Percentiles rank a stretch among this genome's conserved stretches.
These are phyloP conservation scores for Nyctanthes arbortristis DNA, from an alignment of 257 asterid species.

Conservation along the genomic window DNA sequence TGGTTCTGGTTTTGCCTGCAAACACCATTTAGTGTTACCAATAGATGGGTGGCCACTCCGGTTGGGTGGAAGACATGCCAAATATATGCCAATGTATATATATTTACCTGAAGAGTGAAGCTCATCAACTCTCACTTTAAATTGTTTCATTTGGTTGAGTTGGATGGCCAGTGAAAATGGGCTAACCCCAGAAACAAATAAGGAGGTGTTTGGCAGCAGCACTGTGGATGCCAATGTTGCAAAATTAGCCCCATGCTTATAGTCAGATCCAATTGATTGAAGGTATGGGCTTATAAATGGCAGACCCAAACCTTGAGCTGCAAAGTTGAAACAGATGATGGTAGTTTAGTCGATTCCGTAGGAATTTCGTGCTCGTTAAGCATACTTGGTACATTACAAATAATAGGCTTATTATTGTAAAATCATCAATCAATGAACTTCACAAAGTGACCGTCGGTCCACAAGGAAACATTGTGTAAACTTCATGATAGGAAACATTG, in stretches of 20 bases:
- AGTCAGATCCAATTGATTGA: constrained; percentile 67
- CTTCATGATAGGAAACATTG: too few relatives aligned
- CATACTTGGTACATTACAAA: too few relatives aligned
- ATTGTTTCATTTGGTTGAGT: constrained; percentile 57
- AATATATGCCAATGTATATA: too few relatives aligned
- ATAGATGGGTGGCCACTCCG: not conserved
- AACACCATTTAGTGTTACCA: not conserved
- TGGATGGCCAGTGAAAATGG: constrained; percentile 71
- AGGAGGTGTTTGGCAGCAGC: constrained; percentile 54
- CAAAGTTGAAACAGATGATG: constrained; percentile 9
- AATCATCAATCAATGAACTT: too few relatives aligned
- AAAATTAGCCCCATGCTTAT: constrained; percentile 61
- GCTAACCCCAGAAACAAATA: constrained; percentile 57
- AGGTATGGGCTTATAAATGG: constrained; percentile 73
- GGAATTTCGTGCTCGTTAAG: too few relatives aligned
- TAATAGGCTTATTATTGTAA: too few relatives aligned
- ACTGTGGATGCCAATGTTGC: constrained; percentile 72
- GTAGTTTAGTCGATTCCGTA: not conserved
- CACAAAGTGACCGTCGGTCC: too few relatives aligned
- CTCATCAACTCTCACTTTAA: constrained; percentile 53
- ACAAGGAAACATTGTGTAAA: too few relatives aligned
- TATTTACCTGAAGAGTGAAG: constrained; percentile 35
- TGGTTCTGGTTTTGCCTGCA: constrained; percentile 37
- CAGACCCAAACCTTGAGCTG: constrained; percentile 66
- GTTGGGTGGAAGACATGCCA: too few relatives aligned